These are phyloP conservation scores for Cardamine chenopodiifolia DNA, from an alignment of 345 rosid species.

Conservation along the genomic window DNA sequence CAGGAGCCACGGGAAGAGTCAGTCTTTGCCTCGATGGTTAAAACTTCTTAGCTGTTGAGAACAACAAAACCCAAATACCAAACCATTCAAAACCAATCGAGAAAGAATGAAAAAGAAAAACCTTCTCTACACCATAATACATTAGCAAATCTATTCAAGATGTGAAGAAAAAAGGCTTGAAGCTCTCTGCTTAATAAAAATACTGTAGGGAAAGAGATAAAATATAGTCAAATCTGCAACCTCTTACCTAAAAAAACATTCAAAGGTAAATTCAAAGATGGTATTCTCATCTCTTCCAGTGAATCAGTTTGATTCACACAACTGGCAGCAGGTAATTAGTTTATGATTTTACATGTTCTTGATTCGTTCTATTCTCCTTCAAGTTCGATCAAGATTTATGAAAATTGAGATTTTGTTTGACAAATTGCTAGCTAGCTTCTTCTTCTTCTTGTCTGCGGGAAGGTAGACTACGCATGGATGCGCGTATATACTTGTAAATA, in stretches of 20 bases:
- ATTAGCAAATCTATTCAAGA: neutral
- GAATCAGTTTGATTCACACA: slow-evolving; percentile 36
- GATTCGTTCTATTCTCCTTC: slow-evolving; percentile 1
- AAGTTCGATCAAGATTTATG: slow-evolving; percentile 14
- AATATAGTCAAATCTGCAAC: slow-evolving; percentile 18
- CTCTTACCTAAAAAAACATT: slow-evolving; percentile 14
- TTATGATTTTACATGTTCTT: slow-evolving; percentile 23
- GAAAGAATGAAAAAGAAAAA: neutral
- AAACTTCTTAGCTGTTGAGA: slow-evolving; percentile 72
- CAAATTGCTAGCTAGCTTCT: slow-evolving; percentile 13
- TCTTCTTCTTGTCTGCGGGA: neutral
- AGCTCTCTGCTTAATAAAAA: slow-evolving; percentile 3
- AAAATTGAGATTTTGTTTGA: slow-evolving; percentile 1
- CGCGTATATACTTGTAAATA: slow-evolving; percentile 34
- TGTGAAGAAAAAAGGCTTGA: neutral
- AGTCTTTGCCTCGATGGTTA: slow-evolving; percentile 97
- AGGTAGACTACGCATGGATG: neutral
- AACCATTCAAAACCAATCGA: slow-evolving; percentile 12
- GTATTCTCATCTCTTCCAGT: slow-evolving; percentile 43
- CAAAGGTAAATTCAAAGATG: slow-evolving; percentile 28
- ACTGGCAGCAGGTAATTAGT: slow-evolving; percentile 44
- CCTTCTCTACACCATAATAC: neutral
- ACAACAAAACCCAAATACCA: slow-evolving; percentile 21
- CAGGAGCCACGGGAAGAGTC: slow-evolving; percentile 75
- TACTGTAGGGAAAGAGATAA: neutral